Percentiles rank a stretch among this genome's conserved stretches.
Evolutionary conservation across 2,329 filamentous ascomycete species (phyloP).

Genomic region (Fusarium sarcochroum): DNA sequence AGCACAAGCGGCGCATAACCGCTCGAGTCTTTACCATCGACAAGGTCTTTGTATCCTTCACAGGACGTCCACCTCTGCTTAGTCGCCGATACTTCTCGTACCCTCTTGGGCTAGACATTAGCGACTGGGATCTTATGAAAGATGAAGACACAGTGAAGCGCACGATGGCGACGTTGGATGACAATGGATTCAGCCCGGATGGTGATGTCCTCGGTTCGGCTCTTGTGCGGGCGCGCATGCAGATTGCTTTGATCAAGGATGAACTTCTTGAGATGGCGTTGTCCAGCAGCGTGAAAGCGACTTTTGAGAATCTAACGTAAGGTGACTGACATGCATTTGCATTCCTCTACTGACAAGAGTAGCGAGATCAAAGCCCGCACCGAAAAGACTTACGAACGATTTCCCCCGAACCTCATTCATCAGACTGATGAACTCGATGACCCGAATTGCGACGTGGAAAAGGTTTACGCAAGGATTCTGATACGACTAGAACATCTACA

Average conservation of each 20-base stretch:
- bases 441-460: slow-evolving; percentile 45
- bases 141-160: slow-evolving; percentile 51
- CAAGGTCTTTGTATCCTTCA: slow-evolving; percentile 65
- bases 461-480: slow-evolving; percentile 61
- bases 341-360: slow-evolving; percentile 1
- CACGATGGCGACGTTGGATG: slow-evolving; percentile 56
- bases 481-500: slow-evolving; percentile 66
- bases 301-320: slow-evolving; percentile 42
- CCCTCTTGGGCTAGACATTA: slow-evolving; percentile 68
- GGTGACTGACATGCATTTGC: not conserved
- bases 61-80: slow-evolving; percentile 67
- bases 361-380: slow-evolving; percentile 57
- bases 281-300: slow-evolving; percentile 46
- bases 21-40: slow-evolving; percentile 60
- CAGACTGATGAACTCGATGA: slow-evolving; percentile 56
- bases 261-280: slow-evolving; percentile 72
- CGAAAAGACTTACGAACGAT: slow-evolving; percentile 50
- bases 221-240: slow-evolving; percentile 60
- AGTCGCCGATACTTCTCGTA: slow-evolving; percentile 67
- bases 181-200: slow-evolving; percentile 65
- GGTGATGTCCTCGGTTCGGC: slow-evolving; percentile 61
- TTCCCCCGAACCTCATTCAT: slow-evolving; percentile 58
- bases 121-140: slow-evolving; percentile 62
- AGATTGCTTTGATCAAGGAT: slow-evolving; percentile 66
- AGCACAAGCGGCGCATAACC: slow-evolving; percentile 53